Evolutionary conservation across 768 basidiomycete genomes (phyloP).

Genomic region (Fistulinella prunicolor): DNA sequence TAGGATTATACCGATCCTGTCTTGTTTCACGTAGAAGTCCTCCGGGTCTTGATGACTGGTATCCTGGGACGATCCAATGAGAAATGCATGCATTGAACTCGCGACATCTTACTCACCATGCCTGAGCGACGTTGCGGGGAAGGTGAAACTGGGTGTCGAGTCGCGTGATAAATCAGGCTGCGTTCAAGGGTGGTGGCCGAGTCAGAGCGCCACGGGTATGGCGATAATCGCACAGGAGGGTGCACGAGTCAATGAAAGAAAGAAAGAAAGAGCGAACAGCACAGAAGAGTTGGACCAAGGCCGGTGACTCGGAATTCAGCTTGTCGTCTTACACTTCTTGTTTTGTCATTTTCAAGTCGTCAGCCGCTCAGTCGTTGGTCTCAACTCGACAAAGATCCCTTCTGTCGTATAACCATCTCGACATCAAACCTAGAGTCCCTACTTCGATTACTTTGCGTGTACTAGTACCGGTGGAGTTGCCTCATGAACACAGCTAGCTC

Average conservation of each 20-base stretch:
- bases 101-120: conserved; percentile 20
- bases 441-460: neutral
- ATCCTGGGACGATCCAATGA: conserved; percentile 43
- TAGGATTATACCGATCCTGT: conserved; percentile 77
- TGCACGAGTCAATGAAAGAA: conserved; percentile 3
- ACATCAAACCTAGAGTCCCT: neutral
- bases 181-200: neutral
- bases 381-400: conserved; percentile 6
- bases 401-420: neutral
- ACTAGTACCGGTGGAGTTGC: neutral
- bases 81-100: conserved; percentile 1
- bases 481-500: too few species aligned
- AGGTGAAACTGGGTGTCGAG: neutral
- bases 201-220: conserved; percentile 7
- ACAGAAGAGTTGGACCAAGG: conserved; percentile 13
- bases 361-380: conserved; percentile 15
- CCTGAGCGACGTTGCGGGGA: neutral
- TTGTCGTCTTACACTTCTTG: conserved; percentile 15
- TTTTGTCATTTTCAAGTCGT: conserved; percentile 32
- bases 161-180: conserved; percentile 15
- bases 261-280: neutral
- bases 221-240: neutral
- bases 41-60: conserved; percentile 84
- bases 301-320: conserved; percentile 4
- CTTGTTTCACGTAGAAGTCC: conserved; percentile 95